Base-by-base conservation (phyloP, 768 basidiomycete genomes). In the Butyriboletus loyo region DNA sequence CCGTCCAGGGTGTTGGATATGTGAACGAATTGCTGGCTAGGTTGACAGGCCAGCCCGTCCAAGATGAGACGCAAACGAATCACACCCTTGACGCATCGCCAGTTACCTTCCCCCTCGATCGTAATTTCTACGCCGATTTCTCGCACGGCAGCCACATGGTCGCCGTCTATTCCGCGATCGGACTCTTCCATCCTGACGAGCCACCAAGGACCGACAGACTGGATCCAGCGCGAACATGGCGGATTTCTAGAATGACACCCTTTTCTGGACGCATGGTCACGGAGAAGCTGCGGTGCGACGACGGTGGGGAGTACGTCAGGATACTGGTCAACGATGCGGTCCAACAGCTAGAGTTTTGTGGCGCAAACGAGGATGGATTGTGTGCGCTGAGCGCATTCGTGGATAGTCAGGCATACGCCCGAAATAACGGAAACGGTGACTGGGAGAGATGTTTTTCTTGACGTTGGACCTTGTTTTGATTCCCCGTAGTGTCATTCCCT, bases 11-110 rank as follows among this genome's bases (percentile, higher is more conserved):
- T 30, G 85, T 93, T 4, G 93, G 92, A 7, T 96, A 89, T 65
- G 75, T 89, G 62, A 93, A 92, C 65, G 92, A 95, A 71, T 79
- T 96, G n/a, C 66, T 95, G 21, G 89, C 90, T 0, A 82, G 94
- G 11, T 76, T 96, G 38, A 89, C 85, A 0, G 75, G 76, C 15
- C 68, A 67, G 15, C 79, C 84, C 3, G 88, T 91, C 30, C 66
- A 64, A 36, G 89, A 92, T 67, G 56, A 76, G 56, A 92, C 90
- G 0, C 85, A 87, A 58, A 89, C 87, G 5, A 93, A 94, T 68
- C 69, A 67, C 13, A 93, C 91, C 0, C 77, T 95, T n/a, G 83
- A 88, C 62, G 57, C 73, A 2, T 76, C 79, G 5, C 80, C 83
- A 0, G 60, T 57, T 6, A 92, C 89, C 0, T 95, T 95, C 72